These are phyloP conservation scores for Trichoderma sp. DNA, from an alignment of 2,329 filamentous ascomycete species.

Conservation along the genomic window DNA sequence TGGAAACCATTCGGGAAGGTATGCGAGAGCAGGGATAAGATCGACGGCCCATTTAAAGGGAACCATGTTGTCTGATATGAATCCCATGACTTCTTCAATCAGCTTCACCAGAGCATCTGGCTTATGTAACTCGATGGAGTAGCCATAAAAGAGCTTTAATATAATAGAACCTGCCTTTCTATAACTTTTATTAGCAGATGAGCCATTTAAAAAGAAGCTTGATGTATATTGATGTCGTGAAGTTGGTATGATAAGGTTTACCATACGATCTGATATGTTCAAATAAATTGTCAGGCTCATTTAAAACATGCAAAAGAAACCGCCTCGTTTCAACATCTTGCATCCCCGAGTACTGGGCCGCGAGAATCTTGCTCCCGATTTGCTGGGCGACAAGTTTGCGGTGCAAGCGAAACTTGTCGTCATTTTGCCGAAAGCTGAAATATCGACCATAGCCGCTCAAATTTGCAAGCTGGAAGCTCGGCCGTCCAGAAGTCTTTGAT, in stretches of 20 bases:
- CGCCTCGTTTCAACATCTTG: conserved; percentile 18
- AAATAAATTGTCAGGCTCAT: not conserved
- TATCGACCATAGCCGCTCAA: conserved; percentile 26
- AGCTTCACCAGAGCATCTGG: not conserved
- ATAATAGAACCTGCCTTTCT: not conserved
- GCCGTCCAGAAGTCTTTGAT: conserved; percentile 7
- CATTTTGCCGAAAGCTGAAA: conserved; percentile 1
- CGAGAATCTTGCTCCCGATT: not conserved
- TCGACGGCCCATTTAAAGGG: not conserved
- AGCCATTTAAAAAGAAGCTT: not conserved
- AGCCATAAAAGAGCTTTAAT: not conserved
- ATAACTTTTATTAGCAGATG: not conserved
- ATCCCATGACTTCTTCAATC: not conserved
- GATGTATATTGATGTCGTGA: not conserved
- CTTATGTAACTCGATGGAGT: not conserved
- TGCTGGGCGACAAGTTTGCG: conserved; percentile 12
- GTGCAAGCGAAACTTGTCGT: not conserved
- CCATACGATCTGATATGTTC: conserved; percentile 20
- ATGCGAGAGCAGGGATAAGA: not conserved
- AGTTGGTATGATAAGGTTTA: not conserved
- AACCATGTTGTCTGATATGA: not conserved
- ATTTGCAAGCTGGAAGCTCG: not conserved
- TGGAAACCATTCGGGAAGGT: conserved; percentile 3
- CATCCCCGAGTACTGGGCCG: not conserved
- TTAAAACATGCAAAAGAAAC: conserved; percentile 6